Evolutionary conservation across 768 basidiomycete genomes (phyloP), one percentile per base, ranked within the genome.

Genomic region (Amyloporia xantha): DNA sequence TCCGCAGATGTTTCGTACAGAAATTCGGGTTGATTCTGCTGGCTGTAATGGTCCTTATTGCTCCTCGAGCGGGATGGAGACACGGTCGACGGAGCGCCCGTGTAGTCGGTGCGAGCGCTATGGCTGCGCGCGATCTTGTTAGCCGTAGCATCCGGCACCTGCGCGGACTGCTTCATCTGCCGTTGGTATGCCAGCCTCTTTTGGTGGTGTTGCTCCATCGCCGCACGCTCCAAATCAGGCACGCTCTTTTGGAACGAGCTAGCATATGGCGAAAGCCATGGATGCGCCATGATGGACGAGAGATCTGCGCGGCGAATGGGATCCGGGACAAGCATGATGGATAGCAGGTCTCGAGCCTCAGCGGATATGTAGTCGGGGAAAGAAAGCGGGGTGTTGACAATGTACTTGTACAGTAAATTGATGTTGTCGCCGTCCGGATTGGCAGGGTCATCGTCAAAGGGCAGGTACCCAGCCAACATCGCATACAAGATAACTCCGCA

Each of bases 381-480:
- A 20, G 91, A 88, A 52, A 98, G 82, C 9, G 89, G 88, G 1
- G 96, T 99, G 72, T 85, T 93, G 68, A 98, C 86, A 68, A 99
- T 99, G 70, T 99, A 98, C 65, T 89, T 91, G 81, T 99, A 98
- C 41, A 99, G 71, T 4, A 98, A 78, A 62, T 98, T 98, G 73
- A 98, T 99, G 71, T 99, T 98, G 71, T 99, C 95, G 50, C 96
- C 96, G 48, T 98, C 96, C 3, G 96, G 96, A 65, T 98, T 99
- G 24, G 84, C 86, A 1, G 96, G 96, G 67, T 99, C 96, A 66
- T 98, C 96, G 68, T 98, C 96, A 67, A 97, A 99, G 20, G 96
- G 96, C n/a, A 96, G 84, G 62, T 95, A 95, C 9, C 92, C 92
- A 1, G 92, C 92, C 15, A 96, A 79, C 92, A 96, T 96, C 50